Base-by-base conservation (phyloP, 345 rosid genomes). In the rapeseed (Brassica napus) region DNA sequence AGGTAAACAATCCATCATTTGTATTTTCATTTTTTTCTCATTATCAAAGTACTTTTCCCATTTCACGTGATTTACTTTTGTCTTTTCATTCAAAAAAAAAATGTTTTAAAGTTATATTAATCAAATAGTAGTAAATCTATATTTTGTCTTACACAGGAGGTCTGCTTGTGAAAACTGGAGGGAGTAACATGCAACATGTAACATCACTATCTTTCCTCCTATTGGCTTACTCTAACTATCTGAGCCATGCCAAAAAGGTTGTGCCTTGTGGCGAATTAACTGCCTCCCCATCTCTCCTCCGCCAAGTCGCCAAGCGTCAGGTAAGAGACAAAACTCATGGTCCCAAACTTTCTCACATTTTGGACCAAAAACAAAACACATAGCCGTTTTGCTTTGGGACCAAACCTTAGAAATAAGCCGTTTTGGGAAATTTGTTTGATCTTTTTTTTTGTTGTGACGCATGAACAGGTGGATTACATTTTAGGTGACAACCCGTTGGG, bases 151-250 rank as follows among this genome's bases (percentile, higher is more conserved):
- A 58, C 65, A 75, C 72, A 90, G 97, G 98, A 63, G 99, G 99
- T 3, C 76, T 96, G 83, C 84, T 93, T 60, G 91, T 90, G 79
- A 93, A 93, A 79, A 89, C 96, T 58, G 93, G 92, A 64, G 99
- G 90, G 39, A 90, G 97, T 85, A 96, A 96, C 91, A 88, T 96
- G 89, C 99, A 96, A 82, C 94, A 93, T 82, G 99, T 96, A 79
- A 93, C 99, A 49, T 86, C 98, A 34, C 71, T 92, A 65, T 82
- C 99, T 23, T 93, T 93, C 84, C 88, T 96, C 59, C 87, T 96
- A 8, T 35, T 96, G 77, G 93, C 97, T 8, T 93, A 93, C 76
- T 89, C 99, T 15, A 96, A 90, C 66, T 96, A 96, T 78, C 84
- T 90, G 11, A 88, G 89, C 85, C 93, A 88, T 71, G 83, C 91